Evolutionary conservation across 805 yeast genomes (phyloP).

Genomic region (Lachancea sp.): DNA sequence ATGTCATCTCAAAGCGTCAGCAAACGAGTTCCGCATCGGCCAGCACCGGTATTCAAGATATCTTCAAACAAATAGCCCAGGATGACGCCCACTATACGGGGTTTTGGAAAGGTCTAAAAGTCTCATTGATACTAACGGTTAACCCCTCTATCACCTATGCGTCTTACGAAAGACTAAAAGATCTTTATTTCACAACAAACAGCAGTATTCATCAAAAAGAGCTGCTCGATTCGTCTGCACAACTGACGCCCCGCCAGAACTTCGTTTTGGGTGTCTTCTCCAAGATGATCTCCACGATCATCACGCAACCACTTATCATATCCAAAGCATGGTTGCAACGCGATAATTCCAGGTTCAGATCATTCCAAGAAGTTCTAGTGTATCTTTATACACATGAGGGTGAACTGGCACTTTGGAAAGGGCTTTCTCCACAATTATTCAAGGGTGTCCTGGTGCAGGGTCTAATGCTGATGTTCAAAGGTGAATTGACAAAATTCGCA

Average conservation of each 20-base stretch:
- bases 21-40: slow-evolving; percentile 44
- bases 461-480: slow-evolving; percentile 72
- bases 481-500: slow-evolving; percentile 41
- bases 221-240: slow-evolving; percentile 19
- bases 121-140: slow-evolving; percentile 65
- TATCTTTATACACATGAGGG: slow-evolving; percentile 63
- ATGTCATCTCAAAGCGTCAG: slow-evolving; percentile 62
- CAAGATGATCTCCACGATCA: slow-evolving; percentile 70
- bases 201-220: slow-evolving; percentile 1
- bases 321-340: slow-evolving; percentile 76
- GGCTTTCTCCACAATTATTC: slow-evolving; percentile 68
- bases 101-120: slow-evolving; percentile 80
- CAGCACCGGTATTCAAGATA: slow-evolving; percentile 24
- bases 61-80: slow-evolving; percentile 41
- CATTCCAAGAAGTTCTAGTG: slow-evolving; percentile 57
- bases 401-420: slow-evolving; percentile 63
- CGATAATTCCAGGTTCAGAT: slow-evolving; percentile 41
- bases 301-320: slow-evolving; percentile 80
- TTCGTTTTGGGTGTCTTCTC: slow-evolving; percentile 73
- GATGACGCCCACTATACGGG: slow-evolving; percentile 55
- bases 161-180: slow-evolving; percentile 61
- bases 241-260: slow-evolving; percentile 55
- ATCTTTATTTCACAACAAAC: slow-evolving; percentile 37
- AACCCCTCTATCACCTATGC: slow-evolving; percentile 89
- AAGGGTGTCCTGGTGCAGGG: slow-evolving; percentile 86